These are phyloP conservation scores for Tricholoma saponaceum DNA, from an alignment of 768 basidiomycete species.

Conservation along the genomic window DNA sequence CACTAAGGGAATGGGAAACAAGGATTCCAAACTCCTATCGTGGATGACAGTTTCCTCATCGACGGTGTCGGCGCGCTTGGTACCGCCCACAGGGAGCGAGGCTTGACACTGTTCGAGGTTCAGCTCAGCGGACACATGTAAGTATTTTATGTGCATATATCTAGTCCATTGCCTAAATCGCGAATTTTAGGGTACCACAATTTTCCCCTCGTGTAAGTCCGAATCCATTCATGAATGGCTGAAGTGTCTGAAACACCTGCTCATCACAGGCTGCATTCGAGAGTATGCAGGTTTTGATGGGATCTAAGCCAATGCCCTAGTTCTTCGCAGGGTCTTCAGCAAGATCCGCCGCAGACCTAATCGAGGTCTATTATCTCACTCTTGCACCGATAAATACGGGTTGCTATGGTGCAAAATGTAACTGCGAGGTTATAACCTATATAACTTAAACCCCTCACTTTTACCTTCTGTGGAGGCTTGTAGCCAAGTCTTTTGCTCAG, in stretches of 20 bases:
- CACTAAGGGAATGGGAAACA: slow-evolving; percentile 53
- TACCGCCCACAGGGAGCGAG: slow-evolving; percentile 60
- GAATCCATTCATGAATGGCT: background rate
- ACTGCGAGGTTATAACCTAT: no score
- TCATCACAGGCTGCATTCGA: slow-evolving; percentile 57
- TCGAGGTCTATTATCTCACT: no score
- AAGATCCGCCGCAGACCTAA: background rate
- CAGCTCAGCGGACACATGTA: slow-evolving; percentile 71
- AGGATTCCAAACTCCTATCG: slow-evolving; percentile 71
- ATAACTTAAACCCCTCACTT: no score
- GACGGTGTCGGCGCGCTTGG: slow-evolving; percentile 69
- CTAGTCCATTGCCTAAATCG: slow-evolving; percentile 1
- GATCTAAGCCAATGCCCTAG: slow-evolving; percentile 49
- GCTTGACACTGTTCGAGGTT: slow-evolving; percentile 65
- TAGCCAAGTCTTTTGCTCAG: no score
- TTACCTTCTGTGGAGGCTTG: no score
- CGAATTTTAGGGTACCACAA: slow-evolving; percentile 51
- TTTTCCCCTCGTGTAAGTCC: slow-evolving; percentile 55
- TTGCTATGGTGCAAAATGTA: no score
- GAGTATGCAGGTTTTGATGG: slow-evolving; percentile 65
- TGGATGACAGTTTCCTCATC: slow-evolving; percentile 62
- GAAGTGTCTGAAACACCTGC: background rate
- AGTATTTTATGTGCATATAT: slow-evolving; percentile 8
- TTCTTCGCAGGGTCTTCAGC: no score
- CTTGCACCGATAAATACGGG: no score